These are phyloP conservation scores for Vanrija humicola DNA, from an alignment of 1,284 basidiomycete genomes.

Conservation along the genomic window DNA sequence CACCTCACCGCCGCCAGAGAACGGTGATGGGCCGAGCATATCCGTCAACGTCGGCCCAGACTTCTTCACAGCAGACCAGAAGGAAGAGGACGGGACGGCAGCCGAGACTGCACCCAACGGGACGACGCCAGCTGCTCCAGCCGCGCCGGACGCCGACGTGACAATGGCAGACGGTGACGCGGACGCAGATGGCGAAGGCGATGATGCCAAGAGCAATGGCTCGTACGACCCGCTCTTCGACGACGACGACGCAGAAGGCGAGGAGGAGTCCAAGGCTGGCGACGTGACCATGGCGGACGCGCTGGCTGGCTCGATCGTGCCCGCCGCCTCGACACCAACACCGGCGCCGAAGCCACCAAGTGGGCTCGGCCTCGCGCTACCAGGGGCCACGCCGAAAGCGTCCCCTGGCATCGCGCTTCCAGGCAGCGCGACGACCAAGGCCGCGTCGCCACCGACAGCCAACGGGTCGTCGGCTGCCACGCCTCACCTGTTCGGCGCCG, in stretches of 20 bases:
- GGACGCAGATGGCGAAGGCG: slow-evolving; percentile 5
- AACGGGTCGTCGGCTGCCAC: not conserved
- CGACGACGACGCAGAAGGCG: slow-evolving; percentile 38
- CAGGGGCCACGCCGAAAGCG: not conserved
- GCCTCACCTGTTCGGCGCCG: too few relatives aligned
- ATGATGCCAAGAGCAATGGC: slow-evolving; percentile 15
- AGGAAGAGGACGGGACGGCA: not conserved
- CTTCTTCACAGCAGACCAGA: slow-evolving; percentile 30
- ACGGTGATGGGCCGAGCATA: slow-evolving; percentile 47
- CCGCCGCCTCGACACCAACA: not conserved
- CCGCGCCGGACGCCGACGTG: slow-evolving; percentile 5
- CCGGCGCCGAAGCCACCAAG: not conserved
- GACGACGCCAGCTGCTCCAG: slow-evolving; percentile 1
- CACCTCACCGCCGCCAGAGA: slow-evolving; percentile 17
- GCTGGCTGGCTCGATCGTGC: not conserved
- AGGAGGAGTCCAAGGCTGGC: slow-evolving; percentile 13
- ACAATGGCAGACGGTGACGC: slow-evolving; percentile 18
- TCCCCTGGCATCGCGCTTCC: not conserved
- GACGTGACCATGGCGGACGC: slow-evolving; percentile 2
- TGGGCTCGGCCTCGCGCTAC: slow-evolving; percentile 5
- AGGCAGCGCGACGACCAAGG: too few relatives aligned
- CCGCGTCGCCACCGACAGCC: not conserved
- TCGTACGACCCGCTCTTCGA: slow-evolving; percentile 40
- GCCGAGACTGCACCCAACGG: not conserved
- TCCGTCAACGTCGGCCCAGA: slow-evolving; percentile 32